phyloP scores from a whole-genome alignment of 768 basidiomycete genomes.

The Kwoniella dejecticola region DNA sequence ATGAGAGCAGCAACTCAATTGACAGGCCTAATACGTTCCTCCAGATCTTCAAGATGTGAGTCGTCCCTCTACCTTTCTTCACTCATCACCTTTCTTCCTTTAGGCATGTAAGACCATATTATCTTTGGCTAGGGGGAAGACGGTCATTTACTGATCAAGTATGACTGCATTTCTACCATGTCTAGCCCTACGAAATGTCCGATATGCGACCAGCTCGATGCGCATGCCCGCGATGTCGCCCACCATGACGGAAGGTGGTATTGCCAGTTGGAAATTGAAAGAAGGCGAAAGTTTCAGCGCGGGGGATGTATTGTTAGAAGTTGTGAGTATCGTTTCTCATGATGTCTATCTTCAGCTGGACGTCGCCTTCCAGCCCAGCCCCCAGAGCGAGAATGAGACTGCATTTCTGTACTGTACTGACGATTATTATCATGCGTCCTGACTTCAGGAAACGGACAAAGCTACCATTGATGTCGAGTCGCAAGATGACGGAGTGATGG shows the following conservation, averaged over 20 bases:
- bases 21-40: conserved; percentile 2
- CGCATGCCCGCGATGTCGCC: conserved; percentile 97
- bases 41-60: background rate
- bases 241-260: conserved; percentile 93
- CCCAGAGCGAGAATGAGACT: too few species aligned
- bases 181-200: conserved; percentile 17
- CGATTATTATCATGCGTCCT: too few species aligned
- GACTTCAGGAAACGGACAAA: conserved; percentile 53
- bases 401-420: too few species aligned
- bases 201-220: conserved; percentile 69
- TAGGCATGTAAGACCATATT: too few species aligned
- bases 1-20: conserved; percentile 4
- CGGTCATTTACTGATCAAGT: too few species aligned
- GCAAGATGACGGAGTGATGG: conserved; percentile 56
- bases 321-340: conserved; percentile 60
- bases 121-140: too few species aligned
- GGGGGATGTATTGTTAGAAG: conserved; percentile 86
- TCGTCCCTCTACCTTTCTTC: too few species aligned
- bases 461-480: conserved; percentile 58
- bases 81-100: too few species aligned
- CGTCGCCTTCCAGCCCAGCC: background rate
- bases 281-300: conserved; percentile 76
- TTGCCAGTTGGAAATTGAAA: conserved; percentile 84
- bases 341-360: background rate
- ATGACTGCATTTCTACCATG: background rate